Percentiles rank a stretch among this genome's conserved stretches.
These are phyloP conservation scores for Hibiscus mutabilis DNA, from an alignment of 345 rosid genomes.

Conservation along the genomic window DNA sequence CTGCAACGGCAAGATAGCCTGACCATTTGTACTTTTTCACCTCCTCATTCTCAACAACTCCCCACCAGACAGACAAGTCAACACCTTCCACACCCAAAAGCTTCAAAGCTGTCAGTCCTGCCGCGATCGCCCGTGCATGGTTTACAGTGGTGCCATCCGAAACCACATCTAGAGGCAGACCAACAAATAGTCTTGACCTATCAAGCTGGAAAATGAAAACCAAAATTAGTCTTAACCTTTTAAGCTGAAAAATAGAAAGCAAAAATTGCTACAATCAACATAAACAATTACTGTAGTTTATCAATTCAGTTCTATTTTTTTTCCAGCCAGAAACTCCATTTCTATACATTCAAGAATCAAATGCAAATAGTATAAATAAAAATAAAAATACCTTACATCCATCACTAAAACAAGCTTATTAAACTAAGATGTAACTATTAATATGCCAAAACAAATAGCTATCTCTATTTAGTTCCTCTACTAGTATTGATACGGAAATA, in stretches of 20 bases:
- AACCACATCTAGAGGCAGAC: slow-evolving; percentile 76
- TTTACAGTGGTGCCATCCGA: slow-evolving; percentile 51
- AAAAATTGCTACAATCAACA: not conserved
- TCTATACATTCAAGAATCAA: not conserved
- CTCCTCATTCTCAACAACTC: slow-evolving; percentile 79
- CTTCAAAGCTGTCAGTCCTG: slow-evolving; percentile 78
- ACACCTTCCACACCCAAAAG: slow-evolving; percentile 82
- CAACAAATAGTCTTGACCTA: slow-evolving; percentile 61
- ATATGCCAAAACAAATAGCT: not conserved
- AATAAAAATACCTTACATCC: not conserved
- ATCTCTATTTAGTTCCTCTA: not conserved
- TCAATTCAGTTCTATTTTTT: not conserved
- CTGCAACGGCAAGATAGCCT: slow-evolving; percentile 66
- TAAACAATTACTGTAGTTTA: not conserved
- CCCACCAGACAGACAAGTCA: slow-evolving; percentile 94
- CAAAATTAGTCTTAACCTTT: slow-evolving; percentile 33
- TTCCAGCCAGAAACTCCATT: not conserved
- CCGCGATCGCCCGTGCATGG: slow-evolving; percentile 69
- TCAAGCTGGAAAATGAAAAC: slow-evolving; percentile 34
- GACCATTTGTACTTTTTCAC: slow-evolving; percentile 81
- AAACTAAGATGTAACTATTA: not conserved
- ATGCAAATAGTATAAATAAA: not conserved
- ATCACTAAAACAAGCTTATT: not conserved
- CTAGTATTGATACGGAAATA: not conserved
- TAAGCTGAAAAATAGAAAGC: slow-evolving; percentile 32